These are phyloP conservation scores for Epichloe sylvatica DNA, from an alignment of 2,329 filamentous ascomycete genomes.

Conservation along the genomic window DNA sequence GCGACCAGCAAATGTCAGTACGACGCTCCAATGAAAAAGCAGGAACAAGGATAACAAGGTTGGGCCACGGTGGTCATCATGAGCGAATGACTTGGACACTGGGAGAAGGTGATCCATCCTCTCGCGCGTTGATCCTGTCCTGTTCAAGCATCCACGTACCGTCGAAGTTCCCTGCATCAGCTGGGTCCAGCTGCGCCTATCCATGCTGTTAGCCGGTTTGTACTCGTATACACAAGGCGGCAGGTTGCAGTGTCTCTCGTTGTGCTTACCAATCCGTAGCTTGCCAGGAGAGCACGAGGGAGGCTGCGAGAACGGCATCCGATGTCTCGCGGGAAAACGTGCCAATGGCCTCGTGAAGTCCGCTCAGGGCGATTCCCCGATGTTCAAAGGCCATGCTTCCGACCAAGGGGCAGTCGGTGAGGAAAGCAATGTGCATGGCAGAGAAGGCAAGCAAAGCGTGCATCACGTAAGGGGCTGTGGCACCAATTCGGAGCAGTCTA, in stretches of 20 bases:
- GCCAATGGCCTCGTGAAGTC: conserved; percentile 75
- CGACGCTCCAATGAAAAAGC: background rate
- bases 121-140: background rate
- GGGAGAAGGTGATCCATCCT: too few relatives aligned
- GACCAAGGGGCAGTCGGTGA: conserved; percentile 73
- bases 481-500: conserved; percentile 55
- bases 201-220: conserved; percentile 17
- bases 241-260: background rate
- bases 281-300: conserved; percentile 88
- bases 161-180: conserved; percentile 84
- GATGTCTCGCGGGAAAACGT: conserved; percentile 75
- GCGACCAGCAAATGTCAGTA: conserved; percentile 1
- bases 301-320: conserved; percentile 83
- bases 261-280: conserved; percentile 75
- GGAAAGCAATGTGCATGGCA: conserved; percentile 84
- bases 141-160: conserved; percentile 35
- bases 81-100: background rate
- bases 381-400: conserved; percentile 84
- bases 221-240: background rate
- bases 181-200: conserved; percentile 81
- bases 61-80: background rate
- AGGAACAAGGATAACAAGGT: background rate
- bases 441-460: conserved; percentile 83
- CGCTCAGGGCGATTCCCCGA: conserved; percentile 70
- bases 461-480: conserved; percentile 81